These are phyloP conservation scores for Nidularia sp. DNA, from an alignment of 768 basidiomycete species.

Conservation along the genomic window DNA sequence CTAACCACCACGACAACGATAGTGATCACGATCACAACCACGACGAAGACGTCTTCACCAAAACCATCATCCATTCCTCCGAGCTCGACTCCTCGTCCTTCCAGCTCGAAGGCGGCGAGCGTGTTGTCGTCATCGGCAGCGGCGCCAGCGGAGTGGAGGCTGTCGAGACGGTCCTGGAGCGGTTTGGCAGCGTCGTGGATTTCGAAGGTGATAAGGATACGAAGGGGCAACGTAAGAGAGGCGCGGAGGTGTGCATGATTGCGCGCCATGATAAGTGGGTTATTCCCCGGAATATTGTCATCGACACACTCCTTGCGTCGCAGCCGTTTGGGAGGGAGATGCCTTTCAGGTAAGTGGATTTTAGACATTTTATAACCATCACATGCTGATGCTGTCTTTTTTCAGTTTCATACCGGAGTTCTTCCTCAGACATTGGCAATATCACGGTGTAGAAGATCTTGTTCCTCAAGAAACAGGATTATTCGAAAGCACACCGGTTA, in stretches of 20 bases:
- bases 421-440: constrained; percentile 38
- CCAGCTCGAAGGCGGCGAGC: constrained; percentile 28
- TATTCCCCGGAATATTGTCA: constrained; percentile 39
- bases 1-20: not conserved
- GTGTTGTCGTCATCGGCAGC: constrained; percentile 42
- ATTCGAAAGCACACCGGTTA: constrained; percentile 43
- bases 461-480: constrained; percentile 34
- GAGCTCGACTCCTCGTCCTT: constrained; percentile 32
- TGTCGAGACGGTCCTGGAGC: constrained; percentile 21
- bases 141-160: constrained; percentile 42
- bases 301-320: constrained; percentile 42
- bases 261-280: constrained; percentile 49
- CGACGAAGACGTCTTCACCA: constrained; percentile 16
- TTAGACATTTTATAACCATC: not conserved
- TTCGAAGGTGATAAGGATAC: not conserved
- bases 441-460: constrained; percentile 39
- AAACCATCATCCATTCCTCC: constrained; percentile 42
- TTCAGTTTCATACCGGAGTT: constrained; percentile 41
- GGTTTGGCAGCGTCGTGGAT: constrained; percentile 14
- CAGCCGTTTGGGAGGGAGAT: constrained; percentile 53
- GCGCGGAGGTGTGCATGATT: constrained; percentile 32
- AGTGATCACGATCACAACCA: not conserved
- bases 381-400: not conserved
- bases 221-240: constrained; percentile 3
- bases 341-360: constrained; percentile 33